Evolutionary conservation across 2,329 filamentous ascomycete genomes (phyloP).

Genomic region (Diaporthe australafricana): DNA sequence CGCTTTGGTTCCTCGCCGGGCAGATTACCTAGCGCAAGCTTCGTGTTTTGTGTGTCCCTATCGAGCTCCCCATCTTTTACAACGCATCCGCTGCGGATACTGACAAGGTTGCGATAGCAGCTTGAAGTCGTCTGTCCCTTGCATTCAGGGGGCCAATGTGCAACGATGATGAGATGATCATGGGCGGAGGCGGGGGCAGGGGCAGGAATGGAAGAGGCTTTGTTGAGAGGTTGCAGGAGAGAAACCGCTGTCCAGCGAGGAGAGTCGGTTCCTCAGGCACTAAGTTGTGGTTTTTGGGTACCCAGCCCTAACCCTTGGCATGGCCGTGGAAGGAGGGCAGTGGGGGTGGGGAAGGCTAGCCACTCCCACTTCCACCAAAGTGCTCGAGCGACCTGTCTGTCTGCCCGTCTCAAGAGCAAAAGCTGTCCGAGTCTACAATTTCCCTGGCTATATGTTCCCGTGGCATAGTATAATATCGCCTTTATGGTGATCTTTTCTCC

Average conservation of each 20-base stretch:
- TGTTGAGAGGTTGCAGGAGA: conserved; percentile 22
- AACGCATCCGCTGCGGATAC: neutral
- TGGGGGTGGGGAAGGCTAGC: neutral
- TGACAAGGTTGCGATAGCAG: neutral
- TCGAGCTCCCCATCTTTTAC: neutral
- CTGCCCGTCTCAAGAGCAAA: no score
- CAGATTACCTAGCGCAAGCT: conserved; percentile 8
- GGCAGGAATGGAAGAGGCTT: conserved; percentile 7
- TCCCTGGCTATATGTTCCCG: no score
- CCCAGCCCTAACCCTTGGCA: conserved; percentile 2
- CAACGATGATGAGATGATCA: conserved; percentile 3
- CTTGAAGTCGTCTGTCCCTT: neutral
- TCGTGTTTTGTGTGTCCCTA: conserved; percentile 9
- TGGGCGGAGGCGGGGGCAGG: neutral
- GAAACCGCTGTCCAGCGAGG: neutral
- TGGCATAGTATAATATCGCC: no score
- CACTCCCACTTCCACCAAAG: no score
- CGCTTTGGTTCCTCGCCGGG: neutral
- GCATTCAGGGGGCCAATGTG: neutral
- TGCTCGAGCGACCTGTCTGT: no score
- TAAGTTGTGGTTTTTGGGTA: neutral
- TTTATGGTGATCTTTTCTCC: no score
- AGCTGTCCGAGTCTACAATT: no score
- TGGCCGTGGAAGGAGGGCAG: no score
- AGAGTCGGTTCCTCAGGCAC: conserved; percentile 23